Evolutionary conservation across 345 rosid genomes (phyloP).

Genomic region (Melastoma malabathricum): DNA sequence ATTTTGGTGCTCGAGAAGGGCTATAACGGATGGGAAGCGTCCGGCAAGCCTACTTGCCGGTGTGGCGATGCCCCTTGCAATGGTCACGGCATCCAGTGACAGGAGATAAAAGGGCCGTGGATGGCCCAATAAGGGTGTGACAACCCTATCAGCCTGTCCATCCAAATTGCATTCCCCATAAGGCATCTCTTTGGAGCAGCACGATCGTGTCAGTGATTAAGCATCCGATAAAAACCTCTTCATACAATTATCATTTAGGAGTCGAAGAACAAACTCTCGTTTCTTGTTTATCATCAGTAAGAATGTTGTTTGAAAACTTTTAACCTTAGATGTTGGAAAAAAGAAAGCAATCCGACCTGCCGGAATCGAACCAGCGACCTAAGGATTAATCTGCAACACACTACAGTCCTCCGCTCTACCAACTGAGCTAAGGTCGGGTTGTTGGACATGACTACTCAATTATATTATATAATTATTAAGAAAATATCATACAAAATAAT

Average conservation of each 20-base stretch:
- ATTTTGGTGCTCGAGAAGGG: constrained; percentile 64
- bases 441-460: no score
- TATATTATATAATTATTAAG: no score
- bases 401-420: constrained; percentile 99
- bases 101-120: not conserved
- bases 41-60: constrained; percentile 75
- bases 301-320: no score
- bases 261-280: constrained; percentile 8
- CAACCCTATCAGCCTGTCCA: no score
- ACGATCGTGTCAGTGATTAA: no score
- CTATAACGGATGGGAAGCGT: constrained; percentile 85
- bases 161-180: no score
- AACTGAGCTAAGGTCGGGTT: constrained; percentile 97
- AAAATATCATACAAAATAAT: no score
- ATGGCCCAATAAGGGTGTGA: no score
- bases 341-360: constrained; percentile 26
- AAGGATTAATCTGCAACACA: constrained; percentile 11
- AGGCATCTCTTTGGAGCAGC: no score
- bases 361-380: constrained; percentile 47
- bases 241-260: constrained; percentile 1
- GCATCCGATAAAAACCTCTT: no score
- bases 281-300: not conserved
- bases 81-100: constrained; percentile 16
- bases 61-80: constrained; percentile 61
- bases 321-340: no score